phyloP scores from a whole-genome alignment of 306 rosid species.

The Nissolia schottii region DNA sequence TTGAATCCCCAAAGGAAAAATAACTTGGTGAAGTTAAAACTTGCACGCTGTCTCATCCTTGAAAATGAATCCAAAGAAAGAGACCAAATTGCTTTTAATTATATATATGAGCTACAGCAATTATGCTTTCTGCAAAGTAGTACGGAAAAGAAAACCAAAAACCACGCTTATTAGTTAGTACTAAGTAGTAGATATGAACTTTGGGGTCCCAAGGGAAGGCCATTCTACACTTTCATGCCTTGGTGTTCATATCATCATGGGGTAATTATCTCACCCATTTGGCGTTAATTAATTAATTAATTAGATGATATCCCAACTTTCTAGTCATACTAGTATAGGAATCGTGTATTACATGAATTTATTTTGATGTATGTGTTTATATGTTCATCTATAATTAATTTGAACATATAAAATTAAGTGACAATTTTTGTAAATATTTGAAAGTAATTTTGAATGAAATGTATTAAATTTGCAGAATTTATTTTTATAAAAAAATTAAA shows the following conservation, averaged over 20 bases:
- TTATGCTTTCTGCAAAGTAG: neutral
- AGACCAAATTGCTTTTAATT: neutral
- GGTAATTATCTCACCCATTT: neutral
- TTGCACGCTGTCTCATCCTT: neutral
- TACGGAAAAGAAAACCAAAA: neutral
- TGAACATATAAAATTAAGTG: too few relatives aligned
- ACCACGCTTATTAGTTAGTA: neutral
- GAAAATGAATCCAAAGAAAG: neutral
- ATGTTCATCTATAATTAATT: too few relatives aligned
- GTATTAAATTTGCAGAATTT: too few relatives aligned
- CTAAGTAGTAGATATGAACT: neutral
- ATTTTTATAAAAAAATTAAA: too few relatives aligned
- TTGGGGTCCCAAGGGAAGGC: constrained; percentile 6
- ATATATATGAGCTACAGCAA: neutral
- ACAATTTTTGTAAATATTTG: too few relatives aligned
- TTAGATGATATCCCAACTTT: constrained; percentile 7
- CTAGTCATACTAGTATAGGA: too few relatives aligned
- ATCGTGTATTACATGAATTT: too few relatives aligned
- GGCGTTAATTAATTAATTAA: neutral
- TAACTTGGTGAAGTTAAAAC: constrained; percentile 5
- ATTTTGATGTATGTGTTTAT: too few relatives aligned
- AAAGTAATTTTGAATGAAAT: too few relatives aligned
- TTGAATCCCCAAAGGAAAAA: neutral
- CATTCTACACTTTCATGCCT: neutral
- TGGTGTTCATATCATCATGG: neutral